phyloP scores from a whole-genome alignment of 306 rosid genomes.

The Adenanthera pavonina region DNA sequence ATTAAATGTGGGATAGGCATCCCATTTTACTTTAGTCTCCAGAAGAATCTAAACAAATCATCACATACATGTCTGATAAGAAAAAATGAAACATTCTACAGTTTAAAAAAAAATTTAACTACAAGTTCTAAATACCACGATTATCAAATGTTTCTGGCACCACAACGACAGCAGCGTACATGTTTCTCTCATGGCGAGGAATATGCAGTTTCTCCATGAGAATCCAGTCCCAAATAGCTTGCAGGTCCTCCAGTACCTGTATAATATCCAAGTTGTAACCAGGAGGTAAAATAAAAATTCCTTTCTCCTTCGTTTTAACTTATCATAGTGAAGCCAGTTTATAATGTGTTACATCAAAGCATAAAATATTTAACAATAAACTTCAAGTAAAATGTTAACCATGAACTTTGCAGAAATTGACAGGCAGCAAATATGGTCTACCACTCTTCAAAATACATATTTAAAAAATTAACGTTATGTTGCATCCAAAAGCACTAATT shows the following conservation, averaged over 20 bases:
- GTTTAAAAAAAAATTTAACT: constrained; percentile 28
- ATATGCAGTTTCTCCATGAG: constrained; percentile 80
- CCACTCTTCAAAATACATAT: background rate
- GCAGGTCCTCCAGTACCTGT: constrained; percentile 86
- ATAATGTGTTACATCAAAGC: constrained; percentile 9
- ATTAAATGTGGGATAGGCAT: background rate
- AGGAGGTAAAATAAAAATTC: constrained; percentile 10
- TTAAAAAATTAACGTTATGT: background rate
- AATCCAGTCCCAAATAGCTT: constrained; percentile 93
- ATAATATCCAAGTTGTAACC: constrained; percentile 39
- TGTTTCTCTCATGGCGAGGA: constrained; percentile 73
- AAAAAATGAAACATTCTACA: constrained; percentile 26
- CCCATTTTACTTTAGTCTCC: background rate
- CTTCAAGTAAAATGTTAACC: constrained; percentile 17
- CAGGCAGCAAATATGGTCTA: constrained; percentile 3
- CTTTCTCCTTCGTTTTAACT: background rate
- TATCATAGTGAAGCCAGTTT: background rate
- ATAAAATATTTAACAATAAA: constrained; percentile 1
- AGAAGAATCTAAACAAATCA: background rate
- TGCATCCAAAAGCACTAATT: background rate
- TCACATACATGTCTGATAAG: constrained; percentile 5
- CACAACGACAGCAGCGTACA: constrained; percentile 85
- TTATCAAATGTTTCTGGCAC: constrained; percentile 91
- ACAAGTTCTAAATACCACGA: constrained; percentile 63
- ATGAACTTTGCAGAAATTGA: constrained; percentile 12